Evolutionary conservation across 768 basidiomycete species (phyloP).

Genomic region (Mycena indigotica): DNA sequence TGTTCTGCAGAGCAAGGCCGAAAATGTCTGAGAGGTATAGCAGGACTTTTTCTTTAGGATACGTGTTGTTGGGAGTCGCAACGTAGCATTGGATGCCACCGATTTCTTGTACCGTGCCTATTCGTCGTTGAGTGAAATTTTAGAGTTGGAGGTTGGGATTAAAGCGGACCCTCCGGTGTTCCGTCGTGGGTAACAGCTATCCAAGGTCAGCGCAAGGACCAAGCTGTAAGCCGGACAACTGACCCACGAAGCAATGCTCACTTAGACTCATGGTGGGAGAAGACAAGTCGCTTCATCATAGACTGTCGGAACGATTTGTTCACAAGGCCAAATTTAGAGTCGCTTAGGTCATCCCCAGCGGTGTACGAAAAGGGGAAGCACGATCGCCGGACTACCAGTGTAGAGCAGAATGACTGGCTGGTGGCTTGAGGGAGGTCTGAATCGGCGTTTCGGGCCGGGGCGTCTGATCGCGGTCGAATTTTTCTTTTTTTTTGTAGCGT

Average conservation of each 20-base stretch:
- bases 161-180: conserved; percentile 20
- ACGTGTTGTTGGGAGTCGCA: conserved; percentile 38
- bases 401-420: no score
- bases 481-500: no score
- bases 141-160: background rate
- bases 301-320: no score
- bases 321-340: background rate
- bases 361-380: no score
- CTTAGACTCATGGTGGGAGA: conserved; percentile 27
- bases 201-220: background rate
- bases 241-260: conserved; percentile 29
- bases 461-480: no score
- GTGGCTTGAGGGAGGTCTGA: no score
- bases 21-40: conserved; percentile 44
- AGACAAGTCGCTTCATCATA: background rate
- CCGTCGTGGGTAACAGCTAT: conserved; percentile 30
- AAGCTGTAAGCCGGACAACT: background rate
- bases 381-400: no score
- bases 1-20: conserved; percentile 38
- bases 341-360: background rate
- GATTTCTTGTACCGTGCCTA: conserved; percentile 40
- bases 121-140: background rate
- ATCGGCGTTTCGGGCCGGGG: no score
- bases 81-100: conserved; percentile 44
- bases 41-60: conserved; percentile 37